A percentile compares a stretch with the other conserved stretches of the same genome.
These are phyloP conservation scores for Candida ficus DNA, from an alignment of 805 yeast genomes.

Conservation along the genomic window DNA sequence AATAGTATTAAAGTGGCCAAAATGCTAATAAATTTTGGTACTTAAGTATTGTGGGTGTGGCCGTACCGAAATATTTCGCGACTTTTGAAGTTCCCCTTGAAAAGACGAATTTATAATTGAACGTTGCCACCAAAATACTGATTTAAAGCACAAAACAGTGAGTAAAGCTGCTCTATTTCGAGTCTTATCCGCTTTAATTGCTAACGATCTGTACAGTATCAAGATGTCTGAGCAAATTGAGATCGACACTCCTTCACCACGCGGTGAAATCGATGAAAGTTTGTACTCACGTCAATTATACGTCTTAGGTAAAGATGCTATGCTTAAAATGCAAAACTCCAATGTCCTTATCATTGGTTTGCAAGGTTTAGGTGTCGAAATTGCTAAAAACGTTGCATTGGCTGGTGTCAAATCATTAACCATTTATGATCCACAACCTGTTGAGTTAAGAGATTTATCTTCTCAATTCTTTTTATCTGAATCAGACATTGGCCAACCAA, in stretches of 20 bases:
- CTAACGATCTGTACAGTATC: background rate
- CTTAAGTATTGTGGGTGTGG: background rate
- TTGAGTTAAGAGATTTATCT: constrained; percentile 67
- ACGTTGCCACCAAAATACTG: background rate
- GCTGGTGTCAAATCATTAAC: constrained; percentile 95
- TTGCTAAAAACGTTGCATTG: constrained; percentile 91
- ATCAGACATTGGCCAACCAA: constrained; percentile 67
- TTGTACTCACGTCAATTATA: constrained; percentile 95
- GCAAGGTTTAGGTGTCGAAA: constrained; percentile 91
- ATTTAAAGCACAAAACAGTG: background rate
- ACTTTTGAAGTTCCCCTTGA: too few relatives aligned
- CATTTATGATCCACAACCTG: constrained; percentile 74
- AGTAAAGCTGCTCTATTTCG: background rate
- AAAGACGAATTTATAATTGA: too few relatives aligned
- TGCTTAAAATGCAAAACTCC: constrained; percentile 93
- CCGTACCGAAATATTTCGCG: background rate
- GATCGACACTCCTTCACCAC: constrained; percentile 33
- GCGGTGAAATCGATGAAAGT: constrained; percentile 77
- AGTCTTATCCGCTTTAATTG: background rate
- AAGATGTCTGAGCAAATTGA: constrained; percentile 34
- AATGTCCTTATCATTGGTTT: constrained; percentile 89
- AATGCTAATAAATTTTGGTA: too few relatives aligned
- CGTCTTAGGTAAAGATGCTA: constrained; percentile 96
- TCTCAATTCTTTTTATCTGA: constrained; percentile 81
- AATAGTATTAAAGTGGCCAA: too few relatives aligned